Evolutionary conservation across 129 eudicot genomes (phyloP).

Genomic region (Kitagawia praeruptora): DNA sequence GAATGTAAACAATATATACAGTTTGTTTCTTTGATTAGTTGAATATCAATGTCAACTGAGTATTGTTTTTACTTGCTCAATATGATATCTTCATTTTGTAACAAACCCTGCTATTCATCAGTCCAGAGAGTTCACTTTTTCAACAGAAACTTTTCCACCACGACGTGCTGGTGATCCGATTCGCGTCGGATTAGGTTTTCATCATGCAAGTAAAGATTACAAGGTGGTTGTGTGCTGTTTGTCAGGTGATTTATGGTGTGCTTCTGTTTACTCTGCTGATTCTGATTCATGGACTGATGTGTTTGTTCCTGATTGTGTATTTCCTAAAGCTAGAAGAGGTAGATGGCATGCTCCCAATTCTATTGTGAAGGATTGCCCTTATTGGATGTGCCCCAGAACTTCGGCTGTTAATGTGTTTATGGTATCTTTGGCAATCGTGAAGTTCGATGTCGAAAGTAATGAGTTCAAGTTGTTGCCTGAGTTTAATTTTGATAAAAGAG

Average conservation of each 20-base stretch:
- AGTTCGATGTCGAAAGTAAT: not conserved
- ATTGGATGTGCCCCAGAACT: not conserved
- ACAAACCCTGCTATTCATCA: not conserved
- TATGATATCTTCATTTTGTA: no score
- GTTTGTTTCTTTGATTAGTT: no score
- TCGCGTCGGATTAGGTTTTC: not conserved
- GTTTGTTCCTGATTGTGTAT: not conserved
- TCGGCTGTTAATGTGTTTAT: no score
- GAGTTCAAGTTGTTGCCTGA: not conserved
- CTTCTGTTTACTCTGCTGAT: not conserved
- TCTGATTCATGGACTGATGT: not conserved
- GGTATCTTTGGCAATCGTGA: not conserved
- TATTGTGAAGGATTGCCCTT: not conserved
- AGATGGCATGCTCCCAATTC: not conserved
- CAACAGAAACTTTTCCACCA: not conserved
- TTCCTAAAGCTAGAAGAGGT: not conserved
- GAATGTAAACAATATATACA: no score
- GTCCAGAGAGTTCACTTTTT: not conserved
- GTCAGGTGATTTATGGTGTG: not conserved
- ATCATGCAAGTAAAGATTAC: not conserved
- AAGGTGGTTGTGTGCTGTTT: not conserved
- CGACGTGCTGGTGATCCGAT: not conserved
- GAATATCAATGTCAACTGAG: no score
- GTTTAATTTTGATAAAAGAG: no score
- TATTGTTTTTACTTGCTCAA: no score